Base-by-base conservation (phyloP, 345 rosid species). In the Leavenworthia alabamica region DNA sequence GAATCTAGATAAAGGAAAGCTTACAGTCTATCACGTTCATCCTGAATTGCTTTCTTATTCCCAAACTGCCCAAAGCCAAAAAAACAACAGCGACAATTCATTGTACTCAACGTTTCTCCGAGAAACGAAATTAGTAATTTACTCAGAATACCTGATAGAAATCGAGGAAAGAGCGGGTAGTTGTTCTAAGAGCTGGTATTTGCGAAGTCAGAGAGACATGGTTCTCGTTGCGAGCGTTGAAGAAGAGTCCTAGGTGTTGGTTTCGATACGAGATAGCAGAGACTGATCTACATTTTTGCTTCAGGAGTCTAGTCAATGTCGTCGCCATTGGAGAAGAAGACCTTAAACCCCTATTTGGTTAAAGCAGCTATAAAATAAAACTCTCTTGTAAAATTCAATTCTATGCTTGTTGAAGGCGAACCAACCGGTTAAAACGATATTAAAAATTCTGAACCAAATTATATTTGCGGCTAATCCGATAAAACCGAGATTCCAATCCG, bases 11-110 rank as follows among this genome's bases (percentile, higher is more conserved):
- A 22, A 40, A 56, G 28, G 23, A 32, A 63, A 72, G 54, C 89
- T 82, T 79, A 92, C 98, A 92, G 80, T 74, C 97, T 85, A 7
- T 80, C 89, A 32, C 97, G 93, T 60, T 86, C 90, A 74, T 92
- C 85, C 68, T 71, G 83, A 23, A 86, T 83, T 10, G 92, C 89
- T 43, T 69, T 80, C 72, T 82, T 89, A 79, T 79, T 81, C 24
- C 80, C 86, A 15, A 89, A 57, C 98, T 92, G 80, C 43, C 17
- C 55, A 40, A 56, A 56, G 0, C 24, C 69, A 70, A 60, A 73
- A n/a, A 73, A 73, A 42, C 39, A 46, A 28, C 37, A 65, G 17
- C 14, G 5, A 22, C 3, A 8, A 13, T 17, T n/a, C n/a, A n/a
- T 11, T 12, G 1, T 41, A 51, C 11, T 37, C 50, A 36, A 33